Evolutionary conservation across 768 basidiomycete genomes (phyloP), one percentile per base, ranked within the genome.

Genomic region (Lactifluus pinguis): DNA sequence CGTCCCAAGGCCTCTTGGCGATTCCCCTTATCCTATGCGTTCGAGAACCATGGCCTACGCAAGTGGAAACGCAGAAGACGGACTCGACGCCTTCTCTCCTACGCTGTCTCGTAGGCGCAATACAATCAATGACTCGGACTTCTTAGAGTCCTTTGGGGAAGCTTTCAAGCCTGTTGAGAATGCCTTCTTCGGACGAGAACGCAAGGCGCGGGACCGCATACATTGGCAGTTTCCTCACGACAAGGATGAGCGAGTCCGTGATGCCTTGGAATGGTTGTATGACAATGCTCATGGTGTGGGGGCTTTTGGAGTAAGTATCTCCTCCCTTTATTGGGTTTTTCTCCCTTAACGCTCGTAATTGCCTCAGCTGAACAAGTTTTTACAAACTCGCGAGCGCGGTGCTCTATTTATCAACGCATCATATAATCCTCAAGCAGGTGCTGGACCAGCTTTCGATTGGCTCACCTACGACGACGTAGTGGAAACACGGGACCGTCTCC

Each of bases 1-100:
- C 25, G 53, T 60, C 30, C 62, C 65, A 2, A 45, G 30, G 1
- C 59, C 53, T 19, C 44, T 19, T 7, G 58, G 51, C 9, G 29
- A 50, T n/a, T 55, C 57, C 29, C 50, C 63, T 38, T 61, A 63
- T n/a, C 62, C 65, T 17, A 58, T 64, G 62, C 39, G 61, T 21
- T 67, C 66, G 10, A 55, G 65, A n/a, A 67, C 66, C 3, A 63
- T 67, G 65, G 66, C 66, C 10, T 59, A 64, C 39, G 66, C 66
- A n/a, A 61, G 30, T 48, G 55, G 6, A 5, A 49, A 55, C 14
- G 44, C 13, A 1, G 38, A 55, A 19, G 55, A 59, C 14, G 36
- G 50, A 21, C 55, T 61, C 11, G 53, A 64, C 8, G 45, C 21
- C 34, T 49, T 41, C 30, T 60, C 53, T 14, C 65, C 64, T 3